Evolutionary conservation across 2,329 filamentous ascomycete species (phyloP).

Genomic region (Colletotrichum tofieldiae): DNA sequence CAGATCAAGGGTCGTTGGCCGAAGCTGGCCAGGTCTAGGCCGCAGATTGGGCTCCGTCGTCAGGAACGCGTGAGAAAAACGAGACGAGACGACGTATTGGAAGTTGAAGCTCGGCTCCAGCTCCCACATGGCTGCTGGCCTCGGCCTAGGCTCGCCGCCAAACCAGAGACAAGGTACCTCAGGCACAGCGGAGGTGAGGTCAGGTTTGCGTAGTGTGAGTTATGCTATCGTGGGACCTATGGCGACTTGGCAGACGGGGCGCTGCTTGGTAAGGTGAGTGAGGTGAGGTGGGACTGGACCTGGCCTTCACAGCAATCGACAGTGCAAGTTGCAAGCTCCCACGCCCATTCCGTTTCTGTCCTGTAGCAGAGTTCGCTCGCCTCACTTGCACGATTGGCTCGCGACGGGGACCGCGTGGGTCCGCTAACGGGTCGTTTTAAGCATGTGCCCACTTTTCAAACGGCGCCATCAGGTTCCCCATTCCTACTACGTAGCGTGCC

Average conservation of each 20-base stretch:
- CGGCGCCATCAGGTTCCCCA: conserved; percentile 28
- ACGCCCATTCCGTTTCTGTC: neutral
- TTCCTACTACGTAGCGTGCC: conserved; percentile 11
- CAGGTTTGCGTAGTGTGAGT: conserved; percentile 16
- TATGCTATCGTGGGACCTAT: conserved; percentile 15
- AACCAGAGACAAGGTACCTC: conserved; percentile 10
- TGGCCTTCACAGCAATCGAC: conserved; percentile 10
- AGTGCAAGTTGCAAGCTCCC: conserved; percentile 12
- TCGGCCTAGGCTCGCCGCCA: conserved; percentile 10
- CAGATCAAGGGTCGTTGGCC: conserved; percentile 32
- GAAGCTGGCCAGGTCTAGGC: conserved; percentile 30
- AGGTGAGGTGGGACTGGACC: conserved; percentile 5
- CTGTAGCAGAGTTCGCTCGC: conserved; percentile 32
- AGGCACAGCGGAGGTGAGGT: neutral
- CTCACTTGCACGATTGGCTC: conserved; percentile 43
- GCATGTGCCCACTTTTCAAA: conserved; percentile 33
- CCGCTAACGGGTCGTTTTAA: conserved; percentile 36
- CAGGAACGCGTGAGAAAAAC: conserved; percentile 37
- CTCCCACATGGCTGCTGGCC: conserved; percentile 10
- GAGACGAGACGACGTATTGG: conserved; percentile 23
- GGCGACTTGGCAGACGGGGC: neutral
- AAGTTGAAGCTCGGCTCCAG: conserved; percentile 1
- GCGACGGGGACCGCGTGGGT: conserved; percentile 36
- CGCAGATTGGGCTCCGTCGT: conserved; percentile 32
- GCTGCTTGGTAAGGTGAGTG: neutral